phyloP scores from a whole-genome alignment of 768 basidiomycete genomes.

The Lepiota subincarnata region DNA sequence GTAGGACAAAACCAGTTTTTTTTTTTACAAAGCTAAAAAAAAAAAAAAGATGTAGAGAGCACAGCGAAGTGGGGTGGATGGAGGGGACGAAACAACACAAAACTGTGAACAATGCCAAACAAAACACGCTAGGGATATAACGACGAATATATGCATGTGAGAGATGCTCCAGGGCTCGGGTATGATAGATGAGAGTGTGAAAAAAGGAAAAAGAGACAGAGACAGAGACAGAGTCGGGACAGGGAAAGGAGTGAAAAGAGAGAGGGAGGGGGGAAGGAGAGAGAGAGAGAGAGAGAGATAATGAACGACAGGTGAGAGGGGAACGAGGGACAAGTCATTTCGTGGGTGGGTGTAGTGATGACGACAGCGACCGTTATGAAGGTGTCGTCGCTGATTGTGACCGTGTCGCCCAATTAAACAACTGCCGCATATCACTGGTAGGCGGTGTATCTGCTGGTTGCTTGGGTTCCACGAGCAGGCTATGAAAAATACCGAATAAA shows the following conservation, averaged over 20 bases:
- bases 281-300: neutral
- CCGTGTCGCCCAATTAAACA: constrained; percentile 76
- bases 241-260: constrained; percentile 9
- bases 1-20: neutral
- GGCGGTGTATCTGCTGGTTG: constrained; percentile 70
- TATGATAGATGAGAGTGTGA: neutral
- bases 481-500: constrained; percentile 24
- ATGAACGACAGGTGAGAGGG: constrained; percentile 1
- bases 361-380: constrained; percentile 20
- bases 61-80: no score
- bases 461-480: constrained; percentile 79
- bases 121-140: constrained; percentile 15
- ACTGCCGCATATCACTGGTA: constrained; percentile 66
- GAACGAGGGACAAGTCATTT: constrained; percentile 11
- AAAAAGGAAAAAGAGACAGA: no score
- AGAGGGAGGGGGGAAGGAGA: no score
- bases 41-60: no score
- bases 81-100: no score
- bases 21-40: neutral
- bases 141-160: constrained; percentile 12
- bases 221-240: constrained; percentile 1
- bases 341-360: constrained; percentile 15
- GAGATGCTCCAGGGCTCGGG: constrained; percentile 16
- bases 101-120: constrained; percentile 11
- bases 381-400: constrained; percentile 38